phyloP scores from a whole-genome alignment of 495 filamentous ascomycete genomes.

The Glarea lozoyensis region DNA sequence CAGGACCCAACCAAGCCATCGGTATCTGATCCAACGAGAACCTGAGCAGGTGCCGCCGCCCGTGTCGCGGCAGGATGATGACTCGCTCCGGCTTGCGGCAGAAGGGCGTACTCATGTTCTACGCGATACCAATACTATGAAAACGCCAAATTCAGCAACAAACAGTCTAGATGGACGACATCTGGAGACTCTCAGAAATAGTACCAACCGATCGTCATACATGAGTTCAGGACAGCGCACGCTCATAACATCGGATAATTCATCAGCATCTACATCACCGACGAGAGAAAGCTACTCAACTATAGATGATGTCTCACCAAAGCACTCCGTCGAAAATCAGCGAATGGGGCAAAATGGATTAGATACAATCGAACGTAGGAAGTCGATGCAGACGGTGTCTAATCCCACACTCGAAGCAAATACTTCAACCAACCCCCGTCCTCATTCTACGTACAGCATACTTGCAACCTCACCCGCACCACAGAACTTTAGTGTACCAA shows the following conservation, averaged over 20 bases:
- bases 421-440: constrained; percentile 17
- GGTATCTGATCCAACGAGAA: constrained; percentile 43
- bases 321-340: constrained; percentile 25
- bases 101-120: too few relatives aligned
- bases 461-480: constrained; percentile 17
- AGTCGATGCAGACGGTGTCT: constrained; percentile 40
- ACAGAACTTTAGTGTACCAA: constrained; percentile 40
- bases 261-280: constrained; percentile 42
- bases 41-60: too few relatives aligned
- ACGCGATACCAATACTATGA: too few relatives aligned
- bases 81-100: too few relatives aligned
- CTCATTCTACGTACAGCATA: constrained; percentile 19
- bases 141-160: constrained; percentile 35
- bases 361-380: constrained; percentile 41
- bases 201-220: constrained; percentile 50
- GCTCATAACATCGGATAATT: constrained; percentile 42
- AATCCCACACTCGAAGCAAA: constrained; percentile 12
- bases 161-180: constrained; percentile 39
- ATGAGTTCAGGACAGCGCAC: constrained; percentile 51
- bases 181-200: constrained; percentile 38
- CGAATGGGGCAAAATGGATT: constrained; percentile 40
- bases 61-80: too few relatives aligned
- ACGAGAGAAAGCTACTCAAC: constrained; percentile 35
- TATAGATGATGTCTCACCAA: constrained; percentile 24
- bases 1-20: constrained; percentile 38